phyloP scores from a whole-genome alignment of 108 stramenopile species.

The Chaetoceros tenuissimus region DNA sequence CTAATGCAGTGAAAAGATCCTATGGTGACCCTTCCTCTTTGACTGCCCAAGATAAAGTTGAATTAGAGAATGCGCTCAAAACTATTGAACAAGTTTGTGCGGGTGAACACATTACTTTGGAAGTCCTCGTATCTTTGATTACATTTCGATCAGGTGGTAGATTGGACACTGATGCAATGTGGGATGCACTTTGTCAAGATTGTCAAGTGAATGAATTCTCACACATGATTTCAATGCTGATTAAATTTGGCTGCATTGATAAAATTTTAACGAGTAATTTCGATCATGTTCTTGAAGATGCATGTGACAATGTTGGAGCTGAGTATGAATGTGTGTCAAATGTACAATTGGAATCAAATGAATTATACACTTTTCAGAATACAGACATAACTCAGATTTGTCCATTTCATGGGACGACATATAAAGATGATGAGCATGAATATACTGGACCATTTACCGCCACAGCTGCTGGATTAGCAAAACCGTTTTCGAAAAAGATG shows the following conservation, averaged over 20 bases:
- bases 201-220: background rate
- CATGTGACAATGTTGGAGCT: background rate
- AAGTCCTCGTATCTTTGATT: background rate
- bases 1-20: background rate
- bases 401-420: background rate
- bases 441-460: background rate
- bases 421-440: background rate
- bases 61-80: background rate
- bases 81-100: background rate
- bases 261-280: background rate
- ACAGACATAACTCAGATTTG: background rate
- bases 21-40: background rate
- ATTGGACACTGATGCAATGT: background rate
- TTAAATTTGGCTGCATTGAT: background rate
- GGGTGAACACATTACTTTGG: background rate
- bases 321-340: background rate
- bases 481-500: background rate
- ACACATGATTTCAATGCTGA: background rate
- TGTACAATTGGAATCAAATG: background rate
- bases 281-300: background rate
- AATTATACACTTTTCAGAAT: background rate
- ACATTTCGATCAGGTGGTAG: background rate
- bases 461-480: background rate
- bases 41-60: background rate
- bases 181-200: background rate